Evolutionary conservation across 768 basidiomycete species (phyloP), one percentile per base, ranked within the genome.

Genomic region (Phaeotremella skinneri): DNA sequence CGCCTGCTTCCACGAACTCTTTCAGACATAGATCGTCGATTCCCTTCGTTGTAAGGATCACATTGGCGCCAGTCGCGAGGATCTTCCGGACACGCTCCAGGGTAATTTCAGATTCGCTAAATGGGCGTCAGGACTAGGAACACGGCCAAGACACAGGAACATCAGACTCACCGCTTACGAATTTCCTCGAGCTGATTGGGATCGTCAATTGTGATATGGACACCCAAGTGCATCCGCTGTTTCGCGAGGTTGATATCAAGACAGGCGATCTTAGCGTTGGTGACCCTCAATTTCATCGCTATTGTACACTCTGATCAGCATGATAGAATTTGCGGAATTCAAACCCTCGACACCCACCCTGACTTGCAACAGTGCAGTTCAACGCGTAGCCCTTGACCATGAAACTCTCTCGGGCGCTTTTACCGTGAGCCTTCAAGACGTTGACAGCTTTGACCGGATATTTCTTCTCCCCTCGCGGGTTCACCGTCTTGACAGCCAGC

Each of bases 371-470:
- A 13, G 94, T 97, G 79, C 96, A 98, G 76, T 98, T 99, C 61
- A 99, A 79, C 32, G 96, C 96, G 79, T 98, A 99, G 37, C 96
- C 96, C 71, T 88, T 89, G 49, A 99, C 89, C 75, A 88, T 92
- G 61, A 96, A 72, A 42, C 93, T 97, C 77, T 99, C 96, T 64
- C 92, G 83, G 23, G 96, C 90, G 75, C 91, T 93, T 79, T 85
- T 86, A 54, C 96, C 96, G 68, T 99, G 96, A 2, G 96, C 96
- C 79, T 99, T 99, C 68, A 99, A 82, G 27, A 98, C 85, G 73
- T 99, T 99, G 64, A 99, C 96, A 3, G 96, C 96, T 79, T 99
- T 98, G 61, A 99, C 96, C 4, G 96, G 96, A 79, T 98, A 99
- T 78, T 97, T 98, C 74, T 89, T 87, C 75, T 99, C 96, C 29